phyloP scores from a whole-genome alignment of 2,329 filamentous ascomycete genomes.

The Pseudofabraea citricarpa region DNA sequence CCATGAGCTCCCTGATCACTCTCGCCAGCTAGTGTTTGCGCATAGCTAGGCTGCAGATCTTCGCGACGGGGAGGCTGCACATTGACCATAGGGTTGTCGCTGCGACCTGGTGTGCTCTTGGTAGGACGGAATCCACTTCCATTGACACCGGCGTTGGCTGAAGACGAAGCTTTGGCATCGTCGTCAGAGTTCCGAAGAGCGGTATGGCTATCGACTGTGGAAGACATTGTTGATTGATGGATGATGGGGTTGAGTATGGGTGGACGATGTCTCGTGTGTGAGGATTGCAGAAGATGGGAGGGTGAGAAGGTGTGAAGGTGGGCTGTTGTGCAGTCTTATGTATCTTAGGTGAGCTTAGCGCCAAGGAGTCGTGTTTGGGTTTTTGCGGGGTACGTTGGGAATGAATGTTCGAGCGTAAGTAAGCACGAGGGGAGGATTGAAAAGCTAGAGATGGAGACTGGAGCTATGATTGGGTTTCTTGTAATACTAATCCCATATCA shows the following conservation, averaged over 20 bases:
- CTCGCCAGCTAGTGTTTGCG: slow-evolving; percentile 55
- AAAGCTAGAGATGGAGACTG: no score
- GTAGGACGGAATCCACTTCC: slow-evolving; percentile 15
- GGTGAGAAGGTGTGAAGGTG: neutral
- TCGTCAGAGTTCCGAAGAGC: neutral
- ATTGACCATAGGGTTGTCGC: slow-evolving; percentile 46
- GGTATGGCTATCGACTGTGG: neutral
- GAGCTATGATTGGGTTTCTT: no score
- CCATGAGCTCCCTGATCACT: slow-evolving; percentile 67
- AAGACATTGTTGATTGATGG: neutral
- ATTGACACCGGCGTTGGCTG: slow-evolving; percentile 8
- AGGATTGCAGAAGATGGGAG: neutral
- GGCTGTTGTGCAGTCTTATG: neutral
- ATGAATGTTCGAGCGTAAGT: neutral
- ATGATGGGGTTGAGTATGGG: neutral
- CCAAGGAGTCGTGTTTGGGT: neutral
- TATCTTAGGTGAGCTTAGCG: neutral
- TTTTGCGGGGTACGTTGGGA: neutral
- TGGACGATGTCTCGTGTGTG: neutral
- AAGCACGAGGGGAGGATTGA: no score
- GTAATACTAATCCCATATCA: neutral
- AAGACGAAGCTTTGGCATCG: no score
- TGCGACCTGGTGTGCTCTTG: slow-evolving; percentile 13
- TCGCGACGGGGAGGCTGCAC: slow-evolving; percentile 78
- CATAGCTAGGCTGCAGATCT: slow-evolving; percentile 73